Conservation (phyloP, 2,329 filamentous ascomycete genomes). For the Aspergillus novofumigatus region DNA sequence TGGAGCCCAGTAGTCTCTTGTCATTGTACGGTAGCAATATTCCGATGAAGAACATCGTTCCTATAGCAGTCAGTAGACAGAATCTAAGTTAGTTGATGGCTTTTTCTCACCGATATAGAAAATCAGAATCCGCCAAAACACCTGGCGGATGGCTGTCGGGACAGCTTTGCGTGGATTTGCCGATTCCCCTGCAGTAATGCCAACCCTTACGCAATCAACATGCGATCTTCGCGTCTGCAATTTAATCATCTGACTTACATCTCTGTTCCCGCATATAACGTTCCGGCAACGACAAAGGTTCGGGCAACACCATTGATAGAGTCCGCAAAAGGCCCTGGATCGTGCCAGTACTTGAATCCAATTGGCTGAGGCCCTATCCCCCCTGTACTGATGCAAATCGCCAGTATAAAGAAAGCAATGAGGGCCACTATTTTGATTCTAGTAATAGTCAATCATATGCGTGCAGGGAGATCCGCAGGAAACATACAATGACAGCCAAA, state of each 20-base stretch:
- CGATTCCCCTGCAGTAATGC: conserved; percentile 34
- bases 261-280: conserved; percentile 32
- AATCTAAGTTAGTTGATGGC: neutral
- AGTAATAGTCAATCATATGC: conserved; percentile 1
- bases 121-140: conserved; percentile 44
- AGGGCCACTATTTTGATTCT: conserved; percentile 32
- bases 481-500: conserved; percentile 36
- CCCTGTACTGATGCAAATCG: conserved; percentile 32
- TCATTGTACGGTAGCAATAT: conserved; percentile 69
- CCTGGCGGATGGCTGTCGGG: conserved; percentile 40
- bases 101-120: conserved; percentile 53
- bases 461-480: too few species aligned
- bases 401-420: conserved; percentile 30
- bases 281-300: conserved; percentile 33
- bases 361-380: conserved; percentile 27
- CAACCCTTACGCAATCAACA: conserved; percentile 27
- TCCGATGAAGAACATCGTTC: conserved; percentile 69
- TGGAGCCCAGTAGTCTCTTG: conserved; percentile 57
- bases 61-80: conserved; percentile 24
- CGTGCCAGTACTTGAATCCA: conserved; percentile 37
- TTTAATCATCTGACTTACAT: conserved; percentile 17
- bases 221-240: neutral
- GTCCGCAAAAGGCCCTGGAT: conserved; percentile 32
- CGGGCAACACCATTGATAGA: conserved; percentile 34
- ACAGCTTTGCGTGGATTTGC: conserved; percentile 44